phyloP scores from a whole-genome alignment of 129 eudicot genomes.

The Arctium lappa region DNA sequence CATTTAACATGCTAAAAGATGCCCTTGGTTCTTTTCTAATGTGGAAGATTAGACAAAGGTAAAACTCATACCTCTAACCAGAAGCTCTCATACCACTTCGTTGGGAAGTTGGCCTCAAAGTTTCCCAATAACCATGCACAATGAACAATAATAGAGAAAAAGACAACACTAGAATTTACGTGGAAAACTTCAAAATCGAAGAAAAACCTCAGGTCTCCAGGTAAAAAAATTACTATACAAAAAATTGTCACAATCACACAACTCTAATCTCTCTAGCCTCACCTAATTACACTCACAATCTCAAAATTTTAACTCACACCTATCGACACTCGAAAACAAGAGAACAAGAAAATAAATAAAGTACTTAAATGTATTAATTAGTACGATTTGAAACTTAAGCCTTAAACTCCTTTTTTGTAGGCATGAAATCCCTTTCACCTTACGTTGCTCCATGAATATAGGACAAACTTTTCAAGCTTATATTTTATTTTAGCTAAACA shows the following conservation, averaged over 20 bases:
- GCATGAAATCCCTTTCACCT: no score
- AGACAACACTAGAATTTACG: background rate
- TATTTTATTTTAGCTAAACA: no score
- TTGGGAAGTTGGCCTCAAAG: background rate
- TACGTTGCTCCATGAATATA: no score
- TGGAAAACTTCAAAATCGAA: background rate
- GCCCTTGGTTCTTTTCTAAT: background rate
- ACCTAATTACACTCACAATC: background rate
- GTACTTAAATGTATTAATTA: no score
- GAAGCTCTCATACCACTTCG: background rate
- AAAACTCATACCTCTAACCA: background rate
- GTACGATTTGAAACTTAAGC: no score
- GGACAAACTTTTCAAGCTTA: no score
- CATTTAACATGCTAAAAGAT: background rate
- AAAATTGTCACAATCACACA: background rate
- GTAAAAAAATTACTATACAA: no score
- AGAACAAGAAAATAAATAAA: no score
- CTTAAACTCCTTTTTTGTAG: no score
- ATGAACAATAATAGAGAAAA: background rate
- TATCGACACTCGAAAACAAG: background rate
- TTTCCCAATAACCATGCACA: background rate
- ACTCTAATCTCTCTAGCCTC: background rate
- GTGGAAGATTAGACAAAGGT: background rate
- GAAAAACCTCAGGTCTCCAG: background rate
- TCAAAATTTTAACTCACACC: background rate